Percentiles rank a stretch among this genome's conserved stretches.
These are phyloP conservation scores for Boletus pseudo-olivaceus DNA, from an alignment of 768 basidiomycete species.

Conservation along the genomic window DNA sequence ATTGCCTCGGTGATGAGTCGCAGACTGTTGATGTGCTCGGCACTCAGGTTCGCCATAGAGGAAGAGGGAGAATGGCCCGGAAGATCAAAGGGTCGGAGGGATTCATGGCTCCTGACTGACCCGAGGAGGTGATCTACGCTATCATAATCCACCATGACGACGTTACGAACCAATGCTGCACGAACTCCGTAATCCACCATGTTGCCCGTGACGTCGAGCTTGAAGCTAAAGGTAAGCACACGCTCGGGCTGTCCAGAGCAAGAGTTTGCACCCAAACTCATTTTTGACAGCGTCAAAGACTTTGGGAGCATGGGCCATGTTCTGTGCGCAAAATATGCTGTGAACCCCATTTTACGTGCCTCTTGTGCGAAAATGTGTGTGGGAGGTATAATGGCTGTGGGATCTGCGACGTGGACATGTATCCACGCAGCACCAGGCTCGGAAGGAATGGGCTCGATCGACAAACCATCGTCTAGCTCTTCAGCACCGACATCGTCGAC, in stretches of 20 bases:
- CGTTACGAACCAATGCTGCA: slow-evolving; percentile 70
- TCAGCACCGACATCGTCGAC: slow-evolving; percentile 77
- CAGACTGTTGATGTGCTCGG: slow-evolving; percentile 28
- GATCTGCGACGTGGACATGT: slow-evolving; percentile 92
- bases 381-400: slow-evolving; percentile 73
- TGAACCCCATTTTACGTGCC: slow-evolving; percentile 50
- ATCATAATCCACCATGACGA: slow-evolving; percentile 62
- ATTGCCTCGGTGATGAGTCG: slow-evolving; percentile 30
- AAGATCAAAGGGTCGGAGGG: slow-evolving; percentile 22
- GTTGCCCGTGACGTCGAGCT: slow-evolving; percentile 57
- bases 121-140: slow-evolving; percentile 56
- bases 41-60: slow-evolving; percentile 6
- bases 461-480: slow-evolving; percentile 94
- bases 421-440: slow-evolving; percentile 70
- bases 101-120: slow-evolving; percentile 1
- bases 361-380: slow-evolving; percentile 55
- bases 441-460: slow-evolving; percentile 62
- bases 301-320: slow-evolving; percentile 73
- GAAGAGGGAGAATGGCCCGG: background rate
- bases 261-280: slow-evolving; percentile 45
- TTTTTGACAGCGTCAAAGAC: slow-evolving; percentile 44
- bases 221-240: slow-evolving; percentile 78
- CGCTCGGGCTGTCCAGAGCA: slow-evolving; percentile 41
- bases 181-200: slow-evolving; percentile 67
- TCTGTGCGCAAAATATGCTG: slow-evolving; percentile 64